A percentile compares a stretch with the other conserved stretches of the same genome.
These are phyloP conservation scores for Galerina sulciceps DNA, from an alignment of 768 basidiomycete genomes.

Conservation along the genomic window DNA sequence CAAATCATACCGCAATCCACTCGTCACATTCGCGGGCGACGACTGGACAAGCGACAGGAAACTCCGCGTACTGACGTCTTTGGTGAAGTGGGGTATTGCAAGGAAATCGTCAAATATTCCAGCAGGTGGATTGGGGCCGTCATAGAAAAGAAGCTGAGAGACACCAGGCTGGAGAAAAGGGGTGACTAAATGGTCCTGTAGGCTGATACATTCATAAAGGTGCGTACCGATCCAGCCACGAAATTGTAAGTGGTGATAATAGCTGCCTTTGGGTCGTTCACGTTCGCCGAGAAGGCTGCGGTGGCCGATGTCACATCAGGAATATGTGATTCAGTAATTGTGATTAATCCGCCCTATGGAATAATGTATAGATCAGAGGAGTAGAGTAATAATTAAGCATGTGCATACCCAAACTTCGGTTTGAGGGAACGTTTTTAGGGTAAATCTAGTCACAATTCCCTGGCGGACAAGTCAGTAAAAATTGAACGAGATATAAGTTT, in stretches of 20 bases:
- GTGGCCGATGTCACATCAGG: constrained; percentile 38
- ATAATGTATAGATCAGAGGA: background rate
- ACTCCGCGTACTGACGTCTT: constrained; percentile 42
- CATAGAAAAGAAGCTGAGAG: constrained; percentile 56
- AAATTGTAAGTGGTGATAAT: constrained; percentile 52
- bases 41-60: constrained; percentile 45
- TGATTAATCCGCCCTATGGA: constrained; percentile 54
- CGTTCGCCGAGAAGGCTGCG: constrained; percentile 40
- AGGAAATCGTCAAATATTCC: constrained; percentile 59
- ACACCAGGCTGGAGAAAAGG: constrained; percentile 19
- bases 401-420: constrained; percentile 58
- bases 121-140: constrained; percentile 50
- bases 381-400: background rate
- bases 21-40: constrained; percentile 39
- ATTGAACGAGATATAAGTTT: background rate
- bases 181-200: background rate
- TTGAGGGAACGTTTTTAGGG: constrained; percentile 57
- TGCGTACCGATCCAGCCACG: constrained; percentile 36
- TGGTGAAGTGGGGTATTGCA: constrained; percentile 40
- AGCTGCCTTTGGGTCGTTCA: constrained; percentile 54
- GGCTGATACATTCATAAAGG: background rate
- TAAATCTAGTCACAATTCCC: constrained; percentile 66
- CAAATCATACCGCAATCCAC: constrained; percentile 23
- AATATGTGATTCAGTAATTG: constrained; percentile 25
- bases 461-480: constrained; percentile 6